phyloP scores from a whole-genome alignment of 2,329 filamentous ascomycete genomes.

The Hymenotorrendiella dingleyae region DNA sequence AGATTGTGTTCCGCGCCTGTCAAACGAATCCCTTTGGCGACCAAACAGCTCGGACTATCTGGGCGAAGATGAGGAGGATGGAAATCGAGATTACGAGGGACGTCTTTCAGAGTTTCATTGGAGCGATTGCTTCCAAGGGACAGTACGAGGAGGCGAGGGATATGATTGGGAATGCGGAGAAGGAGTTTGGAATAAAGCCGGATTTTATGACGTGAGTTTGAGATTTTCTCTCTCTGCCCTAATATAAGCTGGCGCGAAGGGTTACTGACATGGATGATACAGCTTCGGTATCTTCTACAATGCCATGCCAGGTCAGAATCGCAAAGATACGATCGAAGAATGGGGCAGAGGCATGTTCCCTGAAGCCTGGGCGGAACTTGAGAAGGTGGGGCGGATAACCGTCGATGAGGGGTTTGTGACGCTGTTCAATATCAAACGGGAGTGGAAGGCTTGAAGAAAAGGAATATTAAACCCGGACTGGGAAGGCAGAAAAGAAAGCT shows the following conservation, averaged over 20 bases:
- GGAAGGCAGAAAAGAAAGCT: background rate
- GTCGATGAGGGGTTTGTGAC: constrained; percentile 23
- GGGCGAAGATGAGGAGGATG: constrained; percentile 64
- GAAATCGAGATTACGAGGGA: constrained; percentile 70
- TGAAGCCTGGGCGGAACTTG: constrained; percentile 60
- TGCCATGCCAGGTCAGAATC: constrained; percentile 56
- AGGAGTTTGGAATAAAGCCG: constrained; percentile 60
- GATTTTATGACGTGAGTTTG: constrained; percentile 63
- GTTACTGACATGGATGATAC: constrained; percentile 7
- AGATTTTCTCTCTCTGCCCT: background rate
- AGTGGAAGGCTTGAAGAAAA: constrained; percentile 22
- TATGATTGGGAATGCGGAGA: constrained; percentile 61
- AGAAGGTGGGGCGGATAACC: constrained; percentile 22
- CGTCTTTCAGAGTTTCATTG: constrained; percentile 73
- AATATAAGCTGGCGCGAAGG: background rate
- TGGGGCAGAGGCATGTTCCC: constrained; percentile 70
- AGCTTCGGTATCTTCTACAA: constrained; percentile 76
- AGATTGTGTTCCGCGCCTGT: constrained; percentile 75
- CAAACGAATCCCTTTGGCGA: constrained; percentile 55
- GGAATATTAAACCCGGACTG: too few species aligned
- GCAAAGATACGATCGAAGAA: constrained; percentile 63
- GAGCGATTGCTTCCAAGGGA: constrained; percentile 67
- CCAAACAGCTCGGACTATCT: constrained; percentile 59
- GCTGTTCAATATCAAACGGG: constrained; percentile 24
- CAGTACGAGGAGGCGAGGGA: constrained; percentile 61